Evolutionary conservation across 202 grass and related monocot species (phyloP), one percentile per base, ranked within the genome.

Genomic region (Bolboschoenoplectus hybrid): DNA sequence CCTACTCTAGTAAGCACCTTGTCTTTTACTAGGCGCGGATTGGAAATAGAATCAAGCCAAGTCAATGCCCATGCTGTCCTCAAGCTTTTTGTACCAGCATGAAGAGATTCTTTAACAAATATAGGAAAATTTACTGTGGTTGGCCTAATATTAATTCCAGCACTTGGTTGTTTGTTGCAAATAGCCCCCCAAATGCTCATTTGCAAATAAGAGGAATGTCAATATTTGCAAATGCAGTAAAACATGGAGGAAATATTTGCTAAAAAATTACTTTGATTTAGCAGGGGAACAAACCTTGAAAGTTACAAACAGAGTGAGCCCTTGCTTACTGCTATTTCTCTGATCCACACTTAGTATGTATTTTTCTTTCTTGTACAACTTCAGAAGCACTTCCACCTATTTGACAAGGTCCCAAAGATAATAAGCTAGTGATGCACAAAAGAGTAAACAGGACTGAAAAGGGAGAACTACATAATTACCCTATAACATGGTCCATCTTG

Each of bases 331-430:
- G 50, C 46, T 70, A 10, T 67, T 80, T 32, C 65, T 60, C 50
- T 86, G 83, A 46, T 93, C 84, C 63, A 94, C 40, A 45, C 83
- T 92, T 17, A 98, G 91, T 73, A 98, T 76, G 45, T 95, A 98
- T 47, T 86, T 91, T 88, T 98, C 91, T 78, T 95, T 92, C 63
- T 41, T 82, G 86, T 95, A 95, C 73, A 98, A 67, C 91, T 88
- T 89, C 38, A 94, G 47, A 71, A 98, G 82, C 70, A 2, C 78
- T 50, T 90, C 82, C 81, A 94, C 83, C 95, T 98, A 88, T 85
- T 86, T 56, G 77, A 86, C 39, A 61, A 32, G 11, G 14, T 63
- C 61, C 1, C 14, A 80, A 63, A 85, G 17, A 41, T 16, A 75
- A 85, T 67, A 85, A 61, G 52, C 63, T 85, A 49, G 16, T 32